These are phyloP conservation scores for Lactarius vividus DNA, from an alignment of 768 basidiomycete species.

Conservation along the genomic window DNA sequence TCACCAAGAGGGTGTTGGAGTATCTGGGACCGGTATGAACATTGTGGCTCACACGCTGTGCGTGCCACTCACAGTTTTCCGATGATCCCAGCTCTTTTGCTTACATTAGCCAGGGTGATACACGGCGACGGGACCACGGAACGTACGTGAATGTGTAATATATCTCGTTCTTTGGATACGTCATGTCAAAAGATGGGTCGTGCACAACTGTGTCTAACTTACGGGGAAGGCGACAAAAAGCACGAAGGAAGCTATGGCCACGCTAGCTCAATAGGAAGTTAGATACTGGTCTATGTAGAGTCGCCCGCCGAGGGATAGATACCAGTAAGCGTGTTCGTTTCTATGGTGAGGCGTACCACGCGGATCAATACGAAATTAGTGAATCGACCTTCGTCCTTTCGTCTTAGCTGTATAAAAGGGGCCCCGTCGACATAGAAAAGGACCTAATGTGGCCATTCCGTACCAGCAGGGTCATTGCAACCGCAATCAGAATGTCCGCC, in stretches of 20 bases:
- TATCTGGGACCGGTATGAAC: constrained; percentile 7
- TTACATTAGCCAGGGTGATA: neutral
- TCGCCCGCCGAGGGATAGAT: neutral
- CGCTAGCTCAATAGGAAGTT: constrained; percentile 7
- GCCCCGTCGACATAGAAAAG: neutral
- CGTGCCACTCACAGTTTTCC: constrained; percentile 23
- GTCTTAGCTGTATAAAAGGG: neutral
- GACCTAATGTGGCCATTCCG: neutral
- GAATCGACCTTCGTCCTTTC: neutral
- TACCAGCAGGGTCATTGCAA: neutral
- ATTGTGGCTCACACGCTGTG: neutral
- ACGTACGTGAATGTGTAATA: constrained; percentile 14
- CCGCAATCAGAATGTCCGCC: constrained; percentile 9
- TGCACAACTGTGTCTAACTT: neutral
- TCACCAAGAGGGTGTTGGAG: constrained; percentile 31
- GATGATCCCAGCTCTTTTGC: constrained; percentile 26
- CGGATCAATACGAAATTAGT: neutral
- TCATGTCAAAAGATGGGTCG: neutral
- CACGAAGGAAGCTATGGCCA: constrained; percentile 9
- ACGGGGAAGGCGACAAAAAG: constrained; percentile 16
- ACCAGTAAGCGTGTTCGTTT: constrained; percentile 29
- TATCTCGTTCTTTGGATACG: constrained; percentile 11
- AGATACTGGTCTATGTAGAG: neutral
- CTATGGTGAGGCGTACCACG: constrained; percentile 29
- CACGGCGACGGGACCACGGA: neutral